Evolutionary conservation across 2,329 filamentous ascomycete genomes (phyloP), one percentile per base, ranked within the genome.

Genomic region (Aureobasidium leucospermi): DNA sequence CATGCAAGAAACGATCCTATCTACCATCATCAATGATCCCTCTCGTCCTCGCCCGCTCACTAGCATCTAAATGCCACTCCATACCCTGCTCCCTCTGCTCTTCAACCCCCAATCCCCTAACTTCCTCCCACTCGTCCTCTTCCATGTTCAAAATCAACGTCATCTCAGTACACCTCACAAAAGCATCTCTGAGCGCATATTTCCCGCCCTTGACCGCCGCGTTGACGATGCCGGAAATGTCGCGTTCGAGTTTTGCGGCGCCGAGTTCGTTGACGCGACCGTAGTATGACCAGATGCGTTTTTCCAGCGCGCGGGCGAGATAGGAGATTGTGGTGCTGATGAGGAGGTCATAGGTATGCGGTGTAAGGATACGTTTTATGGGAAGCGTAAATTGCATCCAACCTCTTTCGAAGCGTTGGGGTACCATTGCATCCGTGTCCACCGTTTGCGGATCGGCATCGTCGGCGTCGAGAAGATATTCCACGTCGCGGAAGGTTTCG

Each of bases 121-220:
- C 73, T 72, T 94, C 90, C 49, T 93, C 89, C 89, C 91, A 96
- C 74, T 96, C 93, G 60, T 96, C 92, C 36, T 94, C 89, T 70
- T 96, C 92, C 90, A 96, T 95, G 66, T 92, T 93, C 70, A 93
- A 85, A 15, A 96, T 84, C 78, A 95, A 84, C 60, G 88, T 84
- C 67, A 96, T 86, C 78, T 96, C 90, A 61, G 81, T 80, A 60
- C 88, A 89, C 67, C 86, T 84, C 31, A 81, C 79, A 75, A 96
- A 96, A 3, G 82, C 74, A 68, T 96, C 91, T 34, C 90, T 79
- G 38, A 94, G 81, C 1, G 83, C 83, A 70, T 96, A 96, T 67
- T 88, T 85, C 4, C 81, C 81, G 2, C 86, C 89, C 62, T 79
- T 81, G 10, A 84, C 82, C 1, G 90, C 85, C 0, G 81, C 79